Percentiles rank a stretch among this genome's conserved stretches.
phyloP scores from a whole-genome alignment of 2,329 filamentous ascomycete species.

The Penicillium sp. region DNA sequence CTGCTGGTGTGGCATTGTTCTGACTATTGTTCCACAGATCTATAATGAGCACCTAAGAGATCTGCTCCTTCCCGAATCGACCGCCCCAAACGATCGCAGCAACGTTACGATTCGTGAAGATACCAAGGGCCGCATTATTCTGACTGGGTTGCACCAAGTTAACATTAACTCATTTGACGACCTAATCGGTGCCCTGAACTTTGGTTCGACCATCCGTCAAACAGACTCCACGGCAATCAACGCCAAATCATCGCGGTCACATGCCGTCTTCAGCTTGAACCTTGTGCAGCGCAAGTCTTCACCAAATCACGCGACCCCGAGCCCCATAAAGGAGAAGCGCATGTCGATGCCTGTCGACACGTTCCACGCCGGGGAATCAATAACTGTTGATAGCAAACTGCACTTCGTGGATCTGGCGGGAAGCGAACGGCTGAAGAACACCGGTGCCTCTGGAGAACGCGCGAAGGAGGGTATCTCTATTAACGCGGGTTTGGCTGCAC shows the following conservation, averaged over 20 bases:
- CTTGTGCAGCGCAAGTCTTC: constrained; percentile 73
- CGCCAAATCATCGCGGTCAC: constrained; percentile 93
- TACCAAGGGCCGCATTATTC: constrained; percentile 86
- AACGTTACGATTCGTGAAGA: constrained; percentile 93
- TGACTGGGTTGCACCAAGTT: constrained; percentile 85
- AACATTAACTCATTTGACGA: constrained; percentile 91
- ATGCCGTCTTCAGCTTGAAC: constrained; percentile 95
- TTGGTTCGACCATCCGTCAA: constrained; percentile 90
- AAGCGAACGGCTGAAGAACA: constrained; percentile 96
- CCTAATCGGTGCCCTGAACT: constrained; percentile 81
- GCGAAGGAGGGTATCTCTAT: constrained; percentile 97
- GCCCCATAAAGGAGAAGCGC: constrained; percentile 71
- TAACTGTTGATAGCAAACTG: constrained; percentile 95
- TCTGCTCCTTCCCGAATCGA: constrained; percentile 75
- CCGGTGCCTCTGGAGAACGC: constrained; percentile 88
- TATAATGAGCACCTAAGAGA: constrained; percentile 97
- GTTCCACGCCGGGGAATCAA: constrained; percentile 64
- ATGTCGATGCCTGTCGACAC: constrained; percentile 83
- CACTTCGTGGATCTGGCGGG: constrained; percentile 98
- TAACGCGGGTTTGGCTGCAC: constrained; percentile 88
- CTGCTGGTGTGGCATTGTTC: not conserved
- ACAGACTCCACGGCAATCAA: constrained; percentile 98
- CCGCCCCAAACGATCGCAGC: constrained; percentile 67
- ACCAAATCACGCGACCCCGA: constrained; percentile 44
- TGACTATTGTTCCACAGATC: constrained; percentile 58